A percentile compares a stretch with the other conserved stretches of the same genome.
These are phyloP conservation scores for Didymella glomerata DNA, from an alignment of 2,329 filamentous ascomycete species.

Conservation along the genomic window DNA sequence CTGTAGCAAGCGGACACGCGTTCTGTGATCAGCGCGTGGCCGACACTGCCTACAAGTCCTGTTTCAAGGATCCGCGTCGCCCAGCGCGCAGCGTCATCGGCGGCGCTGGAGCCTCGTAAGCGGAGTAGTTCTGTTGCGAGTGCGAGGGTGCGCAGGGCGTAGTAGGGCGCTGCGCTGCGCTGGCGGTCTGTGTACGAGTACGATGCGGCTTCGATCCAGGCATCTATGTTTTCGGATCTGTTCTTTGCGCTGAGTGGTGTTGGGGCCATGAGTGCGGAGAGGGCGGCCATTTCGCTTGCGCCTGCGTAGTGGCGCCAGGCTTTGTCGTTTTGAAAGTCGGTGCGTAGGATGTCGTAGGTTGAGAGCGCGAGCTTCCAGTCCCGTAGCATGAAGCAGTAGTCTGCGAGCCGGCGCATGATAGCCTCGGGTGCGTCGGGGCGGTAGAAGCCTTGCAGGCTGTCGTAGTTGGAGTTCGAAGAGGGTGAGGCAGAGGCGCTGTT, in stretches of 20 bases:
- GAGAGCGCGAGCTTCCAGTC: conserved; percentile 94
- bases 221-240: conserved; percentile 81
- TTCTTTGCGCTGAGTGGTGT: conserved; percentile 76
- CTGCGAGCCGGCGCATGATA: conserved; percentile 88
- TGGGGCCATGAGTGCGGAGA: conserved; percentile 81
- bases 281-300: conserved; percentile 91
- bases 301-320: conserved; percentile 96
- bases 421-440: conserved; percentile 84
- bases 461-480: conserved; percentile 74
- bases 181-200: conserved; percentile 84
- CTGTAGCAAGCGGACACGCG: conserved; percentile 85
- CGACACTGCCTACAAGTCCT: conserved; percentile 75
- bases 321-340: conserved; percentile 93
- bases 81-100: conserved; percentile 90
- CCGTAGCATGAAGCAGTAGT: conserved; percentile 95
- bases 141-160: conserved; percentile 78
- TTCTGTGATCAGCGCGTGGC: conserved; percentile 85
- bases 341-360: conserved; percentile 87
- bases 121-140: conserved; percentile 84
- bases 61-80: conserved; percentile 77
- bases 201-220: conserved; percentile 86
- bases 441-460: conserved; percentile 80
- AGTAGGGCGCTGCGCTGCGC: conserved; percentile 79
- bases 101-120: conserved; percentile 77
- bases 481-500: conserved; percentile 60